phyloP scores from a whole-genome alignment of 192 early-diverging fungal species.

The Linnemannia exigua region DNA sequence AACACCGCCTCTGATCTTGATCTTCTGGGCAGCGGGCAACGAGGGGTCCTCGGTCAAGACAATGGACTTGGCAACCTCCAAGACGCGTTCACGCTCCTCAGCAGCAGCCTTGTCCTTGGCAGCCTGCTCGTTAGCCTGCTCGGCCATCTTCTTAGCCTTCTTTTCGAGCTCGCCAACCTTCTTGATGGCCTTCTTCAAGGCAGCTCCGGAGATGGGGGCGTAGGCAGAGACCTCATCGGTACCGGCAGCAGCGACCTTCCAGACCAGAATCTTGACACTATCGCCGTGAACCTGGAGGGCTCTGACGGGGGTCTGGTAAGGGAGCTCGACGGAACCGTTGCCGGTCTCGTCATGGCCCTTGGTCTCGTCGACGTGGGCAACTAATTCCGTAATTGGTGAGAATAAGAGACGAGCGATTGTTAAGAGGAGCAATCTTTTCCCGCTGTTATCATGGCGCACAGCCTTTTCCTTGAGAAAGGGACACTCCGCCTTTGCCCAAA shows the following conservation, averaged over 20 bases:
- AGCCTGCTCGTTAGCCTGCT: slow-evolving; percentile 78
- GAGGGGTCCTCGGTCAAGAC: slow-evolving; percentile 78
- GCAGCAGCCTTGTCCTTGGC: slow-evolving; percentile 76
- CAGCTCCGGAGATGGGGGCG: slow-evolving; percentile 85
- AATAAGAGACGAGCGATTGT: neutral
- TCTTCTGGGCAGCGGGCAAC: slow-evolving; percentile 83
- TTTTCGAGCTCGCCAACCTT: slow-evolving; percentile 71
- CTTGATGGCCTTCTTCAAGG: slow-evolving; percentile 94
- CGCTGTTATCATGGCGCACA: neutral
- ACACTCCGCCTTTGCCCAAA: neutral
- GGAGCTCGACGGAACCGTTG: slow-evolving; percentile 77
- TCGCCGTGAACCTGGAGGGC: slow-evolving; percentile 75
- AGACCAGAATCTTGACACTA: slow-evolving; percentile 72
- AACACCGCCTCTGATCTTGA: slow-evolving; percentile 80
- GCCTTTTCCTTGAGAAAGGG: neutral
- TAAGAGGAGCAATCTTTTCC: neutral
- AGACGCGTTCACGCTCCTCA: slow-evolving; percentile 80
- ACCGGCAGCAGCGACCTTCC: slow-evolving; percentile 67
- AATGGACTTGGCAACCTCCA: slow-evolving; percentile 91
- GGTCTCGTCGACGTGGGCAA: slow-evolving; percentile 84
- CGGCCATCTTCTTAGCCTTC: slow-evolving; percentile 88
- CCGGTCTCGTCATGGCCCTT: slow-evolving; percentile 87
- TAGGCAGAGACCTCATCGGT: slow-evolving; percentile 74
- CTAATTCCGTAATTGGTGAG: neutral
- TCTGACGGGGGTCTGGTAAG: slow-evolving; percentile 83